Percentiles rank a stretch among this genome's conserved stretches.
phyloP scores from a whole-genome alignment of 1,284 basidiomycete genomes.

The Cutaneotrichosporon dermatis region DNA sequence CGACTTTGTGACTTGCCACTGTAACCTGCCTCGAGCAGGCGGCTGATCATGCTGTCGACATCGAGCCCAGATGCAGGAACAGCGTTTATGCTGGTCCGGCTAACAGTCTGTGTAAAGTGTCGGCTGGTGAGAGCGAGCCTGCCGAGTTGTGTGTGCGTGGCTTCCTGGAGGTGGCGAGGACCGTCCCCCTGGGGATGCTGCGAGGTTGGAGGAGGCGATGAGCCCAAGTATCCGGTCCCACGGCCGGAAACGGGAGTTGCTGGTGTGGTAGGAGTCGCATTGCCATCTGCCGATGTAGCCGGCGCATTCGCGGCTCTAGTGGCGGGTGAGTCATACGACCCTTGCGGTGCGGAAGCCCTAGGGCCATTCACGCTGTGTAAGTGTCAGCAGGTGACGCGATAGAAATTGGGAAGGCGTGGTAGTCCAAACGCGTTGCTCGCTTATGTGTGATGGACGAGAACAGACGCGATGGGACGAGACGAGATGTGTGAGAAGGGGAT shows the following conservation, averaged over 20 bases:
- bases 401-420: not conserved
- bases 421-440: not conserved
- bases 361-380: not conserved
- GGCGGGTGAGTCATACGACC: not conserved
- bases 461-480: not conserved
- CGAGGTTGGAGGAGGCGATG: slow-evolving; percentile 39
- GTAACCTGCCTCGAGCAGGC: slow-evolving; percentile 94
- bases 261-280: slow-evolving; percentile 23
- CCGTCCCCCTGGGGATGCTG: slow-evolving; percentile 20
- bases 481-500: not conserved
- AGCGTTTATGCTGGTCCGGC: slow-evolving; percentile 27
- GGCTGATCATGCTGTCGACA: slow-evolving; percentile 97
- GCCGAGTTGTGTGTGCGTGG: slow-evolving; percentile 26
- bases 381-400: not conserved
- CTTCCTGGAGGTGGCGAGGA: slow-evolving; percentile 28
- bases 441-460: not conserved
- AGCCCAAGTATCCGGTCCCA: slow-evolving; percentile 27
- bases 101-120: slow-evolving; percentile 34
- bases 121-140: slow-evolving; percentile 33
- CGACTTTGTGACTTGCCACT: slow-evolving; percentile 93
- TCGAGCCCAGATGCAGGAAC: slow-evolving; percentile 57
- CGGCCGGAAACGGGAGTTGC: slow-evolving; percentile 46
- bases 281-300: not conserved
- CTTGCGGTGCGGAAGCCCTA: not conserved
- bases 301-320: slow-evolving; percentile 4